Evolutionary conservation across 306 rosid species (phyloP).

Genomic region (Citrullus amarus): DNA sequence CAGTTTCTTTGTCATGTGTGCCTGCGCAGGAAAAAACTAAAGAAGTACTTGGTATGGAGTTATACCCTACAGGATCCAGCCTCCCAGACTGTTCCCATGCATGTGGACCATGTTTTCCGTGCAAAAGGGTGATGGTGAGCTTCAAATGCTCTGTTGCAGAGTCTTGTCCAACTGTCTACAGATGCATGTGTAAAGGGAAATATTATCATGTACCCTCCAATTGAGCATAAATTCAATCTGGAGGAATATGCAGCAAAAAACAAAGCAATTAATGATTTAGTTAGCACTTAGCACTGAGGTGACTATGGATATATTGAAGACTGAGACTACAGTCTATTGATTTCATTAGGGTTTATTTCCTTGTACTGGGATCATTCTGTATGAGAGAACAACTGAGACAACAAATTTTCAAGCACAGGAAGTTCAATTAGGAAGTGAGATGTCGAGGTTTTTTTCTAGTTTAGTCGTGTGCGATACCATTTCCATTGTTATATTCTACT

Average conservation of each 20-base stretch:
- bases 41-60: slow-evolving; percentile 36
- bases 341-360: not conserved
- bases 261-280: not conserved
- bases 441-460: not conserved
- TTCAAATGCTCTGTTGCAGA: slow-evolving; percentile 73
- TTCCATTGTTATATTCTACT: not conserved
- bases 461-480: not conserved
- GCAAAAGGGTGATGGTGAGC: slow-evolving; percentile 89
- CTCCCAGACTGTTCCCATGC: slow-evolving; percentile 94
- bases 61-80: slow-evolving; percentile 60
- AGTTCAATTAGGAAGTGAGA: not conserved
- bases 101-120: slow-evolving; percentile 87
- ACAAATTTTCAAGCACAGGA: not conserved
- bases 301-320: not conserved
- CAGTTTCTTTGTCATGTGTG: not conserved
- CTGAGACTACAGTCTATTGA: not conserved
- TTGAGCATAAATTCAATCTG: slow-evolving; percentile 19
- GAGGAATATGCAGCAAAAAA: not conserved
- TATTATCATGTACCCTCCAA: slow-evolving; percentile 88
- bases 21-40: slow-evolving; percentile 24
- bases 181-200: slow-evolving; percentile 77
- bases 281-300: not conserved
- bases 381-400: not conserved
- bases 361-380: not conserved
- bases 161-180: slow-evolving; percentile 82